Conservation (phyloP, 139 green algal species). For the Zygnema cylindricum region DNA sequence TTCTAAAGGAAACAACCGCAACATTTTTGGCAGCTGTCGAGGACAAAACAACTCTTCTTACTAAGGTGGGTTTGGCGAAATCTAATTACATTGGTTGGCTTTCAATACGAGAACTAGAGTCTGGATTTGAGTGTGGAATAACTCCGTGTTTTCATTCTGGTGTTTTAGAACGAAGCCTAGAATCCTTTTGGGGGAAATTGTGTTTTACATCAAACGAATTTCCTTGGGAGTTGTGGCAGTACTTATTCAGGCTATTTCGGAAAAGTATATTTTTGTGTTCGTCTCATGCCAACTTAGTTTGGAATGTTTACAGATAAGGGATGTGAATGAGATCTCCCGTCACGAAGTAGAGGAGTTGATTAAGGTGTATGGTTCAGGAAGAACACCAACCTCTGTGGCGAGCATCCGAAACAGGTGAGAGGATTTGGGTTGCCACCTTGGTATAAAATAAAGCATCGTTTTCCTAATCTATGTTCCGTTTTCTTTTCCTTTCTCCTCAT, state of each 20-base stretch:
- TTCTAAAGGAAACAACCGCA: conserved; percentile 38
- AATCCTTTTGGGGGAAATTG: too few relatives aligned
- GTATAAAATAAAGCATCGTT: neutral
- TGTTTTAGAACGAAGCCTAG: too few relatives aligned
- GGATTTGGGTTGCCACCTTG: neutral
- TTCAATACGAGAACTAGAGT: too few relatives aligned
- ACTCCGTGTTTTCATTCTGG: too few relatives aligned
- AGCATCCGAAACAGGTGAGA: conserved; percentile 29
- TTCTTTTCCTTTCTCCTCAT: neutral
- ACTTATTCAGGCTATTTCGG: too few relatives aligned
- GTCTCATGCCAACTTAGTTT: neutral
- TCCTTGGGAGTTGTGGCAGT: too few relatives aligned
- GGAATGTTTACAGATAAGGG: conserved; percentile 29
- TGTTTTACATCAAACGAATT: too few relatives aligned
- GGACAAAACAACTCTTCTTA: conserved; percentile 25
- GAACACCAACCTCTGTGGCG: neutral
- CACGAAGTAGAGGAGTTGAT: conserved; percentile 58
- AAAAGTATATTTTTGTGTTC: too few relatives aligned
- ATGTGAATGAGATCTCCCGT: conserved; percentile 60
- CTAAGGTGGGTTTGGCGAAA: conserved; percentile 46
- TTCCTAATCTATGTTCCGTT: neutral
- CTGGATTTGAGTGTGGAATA: too few relatives aligned
- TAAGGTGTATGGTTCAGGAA: conserved; percentile 32
- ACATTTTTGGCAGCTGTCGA: conserved; percentile 29
- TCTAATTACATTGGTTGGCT: too few relatives aligned